Evolutionary conservation across 352 stramenopile species (phyloP), one percentile per base, ranked within the genome.

Genomic region (Phytophthora hibernalis): DNA sequence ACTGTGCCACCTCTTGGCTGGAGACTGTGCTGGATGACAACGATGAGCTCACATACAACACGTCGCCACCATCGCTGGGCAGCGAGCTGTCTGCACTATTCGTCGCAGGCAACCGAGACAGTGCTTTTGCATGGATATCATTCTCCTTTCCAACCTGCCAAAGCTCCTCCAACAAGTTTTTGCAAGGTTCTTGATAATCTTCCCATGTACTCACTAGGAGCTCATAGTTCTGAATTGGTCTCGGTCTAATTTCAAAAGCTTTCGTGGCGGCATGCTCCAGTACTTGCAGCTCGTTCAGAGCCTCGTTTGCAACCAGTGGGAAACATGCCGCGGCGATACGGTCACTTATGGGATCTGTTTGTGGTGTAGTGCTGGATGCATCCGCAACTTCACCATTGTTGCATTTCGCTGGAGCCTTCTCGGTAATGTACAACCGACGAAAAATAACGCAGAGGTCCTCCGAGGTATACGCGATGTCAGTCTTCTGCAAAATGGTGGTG

Each of bases 1-100:
- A 71, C 52, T 92, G 83, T 3, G 71, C 74, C n/a, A 90, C 85
- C 38, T 92, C 80, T 52, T 92, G 83, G 35, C 80, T 92, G 1
- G 80, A 90, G 2, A 92, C 53, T 2, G 20, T 71, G 28, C 75
- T 65, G 2, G 66, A 40, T 0, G 80, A 80, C 1, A 56, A 71
- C 4, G 79, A 86, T 1, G 83, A 83, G 51, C 82, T 90, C 52
- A 90, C 18, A 33, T 92, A 85, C 42, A 87, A 55, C 18, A 85
- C 68, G 2, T 82, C 65, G 11, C 54, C 61, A 33, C 74, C 66
- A 24, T 21, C 21, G 12, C 45, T 37, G 22, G 53, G n/a, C n/a
- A n/a, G n/a, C n/a, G 2, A 59, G 16, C 53, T 63, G 1, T 49
- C 70, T 50, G 22, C 38, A 16, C 42, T 54, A 15, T 57, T 26